These are phyloP conservation scores for Citrus unshiu DNA, from an alignment of 345 rosid genomes.

Conservation along the genomic window DNA sequence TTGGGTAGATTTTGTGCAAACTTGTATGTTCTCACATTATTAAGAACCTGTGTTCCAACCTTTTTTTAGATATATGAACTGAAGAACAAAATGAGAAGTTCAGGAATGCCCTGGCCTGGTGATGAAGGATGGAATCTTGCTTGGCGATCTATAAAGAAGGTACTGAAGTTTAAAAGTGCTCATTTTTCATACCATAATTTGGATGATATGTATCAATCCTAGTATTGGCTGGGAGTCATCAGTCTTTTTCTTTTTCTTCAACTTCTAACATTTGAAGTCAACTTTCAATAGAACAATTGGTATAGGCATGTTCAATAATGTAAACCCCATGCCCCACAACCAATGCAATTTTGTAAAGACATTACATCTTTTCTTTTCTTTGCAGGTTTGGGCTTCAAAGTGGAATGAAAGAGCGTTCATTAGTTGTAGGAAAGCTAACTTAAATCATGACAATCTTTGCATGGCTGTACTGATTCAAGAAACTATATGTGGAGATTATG, in stretches of 20 bases:
- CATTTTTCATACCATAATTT: neutral
- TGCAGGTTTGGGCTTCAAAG: constrained; percentile 49
- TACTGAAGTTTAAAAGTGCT: neutral
- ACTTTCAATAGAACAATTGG: neutral
- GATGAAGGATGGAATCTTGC: constrained; percentile 33
- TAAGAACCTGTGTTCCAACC: constrained; percentile 6
- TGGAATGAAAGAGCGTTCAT: constrained; percentile 45
- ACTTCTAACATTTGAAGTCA: neutral
- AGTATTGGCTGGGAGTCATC: neutral
- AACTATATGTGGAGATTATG: constrained; percentile 36
- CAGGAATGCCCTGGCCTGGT: constrained; percentile 38
- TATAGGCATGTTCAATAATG: neutral
- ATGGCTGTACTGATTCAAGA: constrained; percentile 47
- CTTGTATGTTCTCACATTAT: neutral
- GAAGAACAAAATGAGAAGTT: constrained; percentile 34
- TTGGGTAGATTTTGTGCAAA: neutral
- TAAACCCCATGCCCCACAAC: neutral
- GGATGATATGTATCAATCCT: neutral
- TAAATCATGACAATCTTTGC: constrained; percentile 29
- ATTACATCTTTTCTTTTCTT: neutral
- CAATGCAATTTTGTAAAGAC: neutral
- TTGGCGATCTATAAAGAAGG: constrained; percentile 49
- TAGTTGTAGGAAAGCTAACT: constrained; percentile 34
- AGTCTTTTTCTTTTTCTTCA: neutral
- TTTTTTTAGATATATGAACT: constrained; percentile 27